Percentiles rank a stretch among this genome's conserved stretches.
Evolutionary conservation across 768 basidiomycete genomes (phyloP).

Genomic region (Lactarius akahatsu): DNA sequence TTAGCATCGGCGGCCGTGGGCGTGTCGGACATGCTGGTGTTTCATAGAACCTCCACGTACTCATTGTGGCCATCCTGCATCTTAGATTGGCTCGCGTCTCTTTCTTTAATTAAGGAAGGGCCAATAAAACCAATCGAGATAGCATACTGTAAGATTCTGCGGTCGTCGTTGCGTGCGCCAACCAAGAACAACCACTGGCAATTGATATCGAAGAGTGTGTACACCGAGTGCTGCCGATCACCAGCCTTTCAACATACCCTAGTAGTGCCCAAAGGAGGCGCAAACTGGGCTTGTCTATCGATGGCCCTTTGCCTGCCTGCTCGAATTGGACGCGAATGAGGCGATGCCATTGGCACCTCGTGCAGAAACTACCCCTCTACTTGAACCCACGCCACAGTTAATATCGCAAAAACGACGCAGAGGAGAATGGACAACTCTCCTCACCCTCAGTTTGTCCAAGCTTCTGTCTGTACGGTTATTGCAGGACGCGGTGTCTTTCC

Average conservation of each 20-base stretch:
- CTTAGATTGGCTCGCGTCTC: not conserved
- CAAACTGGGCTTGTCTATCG: conserved; percentile 31
- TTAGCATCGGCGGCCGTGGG: too few relatives aligned
- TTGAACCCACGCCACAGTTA: not conserved
- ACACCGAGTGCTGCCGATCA: conserved; percentile 55
- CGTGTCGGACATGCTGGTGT: too few relatives aligned
- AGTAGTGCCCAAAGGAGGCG: not conserved
- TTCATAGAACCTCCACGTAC: not conserved
- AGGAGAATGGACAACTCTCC: too few relatives aligned
- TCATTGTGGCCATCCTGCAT: not conserved
- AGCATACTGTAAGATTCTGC: not conserved
- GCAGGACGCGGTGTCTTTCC: not conserved
- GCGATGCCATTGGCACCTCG: not conserved
- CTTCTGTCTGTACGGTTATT: not conserved
- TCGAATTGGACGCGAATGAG: conserved; percentile 63
- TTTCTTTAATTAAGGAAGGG: not conserved
- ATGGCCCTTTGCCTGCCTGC: conserved; percentile 51
- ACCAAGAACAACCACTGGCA: not conserved
- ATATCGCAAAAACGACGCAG: too few relatives aligned
- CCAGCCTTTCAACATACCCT: conserved; percentile 44
- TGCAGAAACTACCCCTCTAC: not conserved
- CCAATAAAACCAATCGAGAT: not conserved
- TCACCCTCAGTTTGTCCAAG: too few relatives aligned
- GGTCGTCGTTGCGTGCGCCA: not conserved
- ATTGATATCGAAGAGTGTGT: conserved; percentile 31